Percentiles rank a stretch among this genome's conserved stretches.
These are phyloP conservation scores for Nematocida parisii DNA, from an alignment of 371 early-diverging fungal genomes.

Conservation along the genomic window DNA sequence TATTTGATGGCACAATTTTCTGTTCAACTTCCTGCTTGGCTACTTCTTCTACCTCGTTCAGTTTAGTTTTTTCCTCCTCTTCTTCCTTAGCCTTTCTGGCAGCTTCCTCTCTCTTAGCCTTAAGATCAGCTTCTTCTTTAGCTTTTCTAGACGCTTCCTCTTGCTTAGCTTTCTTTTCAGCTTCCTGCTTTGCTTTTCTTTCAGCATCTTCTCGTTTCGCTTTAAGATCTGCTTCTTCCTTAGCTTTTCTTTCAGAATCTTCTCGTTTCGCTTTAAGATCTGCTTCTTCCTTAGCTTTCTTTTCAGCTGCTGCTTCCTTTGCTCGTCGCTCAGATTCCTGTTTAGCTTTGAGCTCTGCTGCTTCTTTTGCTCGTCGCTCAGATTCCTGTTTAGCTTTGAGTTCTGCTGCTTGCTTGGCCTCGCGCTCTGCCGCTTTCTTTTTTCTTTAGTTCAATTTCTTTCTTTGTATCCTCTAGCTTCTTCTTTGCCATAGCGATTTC, in stretches of 20 bases:
- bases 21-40: not conserved
- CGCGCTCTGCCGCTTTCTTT: constrained; percentile 17
- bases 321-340: not conserved
- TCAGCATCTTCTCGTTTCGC: not conserved
- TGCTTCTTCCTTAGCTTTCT: constrained; percentile 2
- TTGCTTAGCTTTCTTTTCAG: not conserved
- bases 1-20: too few species aligned
- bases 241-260: constrained; percentile 15
- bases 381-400: constrained; percentile 29
- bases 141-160: constrained; percentile 15
- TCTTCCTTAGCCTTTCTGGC: not conserved
- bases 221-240: not conserved
- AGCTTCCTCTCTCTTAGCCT: constrained; percentile 11
- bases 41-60: not conserved
- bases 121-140: not conserved
- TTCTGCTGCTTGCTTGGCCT: constrained; percentile 26
- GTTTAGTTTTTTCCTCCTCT: not conserved
- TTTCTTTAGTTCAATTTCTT: not conserved
- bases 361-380: not conserved
- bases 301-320: not conserved
- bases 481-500: not conserved
- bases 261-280: not conserved
- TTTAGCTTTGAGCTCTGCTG: constrained; percentile 10
- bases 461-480: not conserved
- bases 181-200: not conserved